Conservation (phyloP, 257 asterid genomes). For the Solanum etuberosum region DNA sequence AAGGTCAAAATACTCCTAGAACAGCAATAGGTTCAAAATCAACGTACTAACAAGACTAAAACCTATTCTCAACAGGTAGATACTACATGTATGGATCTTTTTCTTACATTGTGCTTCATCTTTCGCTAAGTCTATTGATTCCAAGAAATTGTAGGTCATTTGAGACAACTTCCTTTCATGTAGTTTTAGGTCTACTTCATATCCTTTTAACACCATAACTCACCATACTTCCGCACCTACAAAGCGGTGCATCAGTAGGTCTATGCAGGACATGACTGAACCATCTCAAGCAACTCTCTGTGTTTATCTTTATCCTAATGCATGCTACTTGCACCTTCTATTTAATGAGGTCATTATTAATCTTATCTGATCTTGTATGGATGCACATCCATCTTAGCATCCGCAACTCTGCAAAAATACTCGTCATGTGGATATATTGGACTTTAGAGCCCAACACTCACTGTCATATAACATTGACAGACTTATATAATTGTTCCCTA, state of each 20-base stretch:
- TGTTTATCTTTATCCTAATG: background rate
- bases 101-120: background rate
- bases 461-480: background rate
- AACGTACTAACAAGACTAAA: background rate
- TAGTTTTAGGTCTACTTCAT: background rate
- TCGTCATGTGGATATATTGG: background rate
- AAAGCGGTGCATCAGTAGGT: background rate
- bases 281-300: background rate
- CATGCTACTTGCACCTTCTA: background rate
- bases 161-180: background rate
- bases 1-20: background rate
- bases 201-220: background rate
- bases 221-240: background rate
- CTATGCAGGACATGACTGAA: background rate
- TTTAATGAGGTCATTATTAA: background rate
- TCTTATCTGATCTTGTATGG: background rate
- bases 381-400: background rate
- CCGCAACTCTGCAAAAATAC: background rate
- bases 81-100: background rate
- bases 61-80: background rate
- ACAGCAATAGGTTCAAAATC: background rate
- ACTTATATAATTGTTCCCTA: background rate
- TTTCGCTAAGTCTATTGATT: background rate
- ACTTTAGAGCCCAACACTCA: background rate
- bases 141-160: background rate